Evolutionary conservation across 805 yeast species (phyloP), one percentile per base, ranked within the genome.

Genomic region (Nakazawaea ernobii): DNA sequence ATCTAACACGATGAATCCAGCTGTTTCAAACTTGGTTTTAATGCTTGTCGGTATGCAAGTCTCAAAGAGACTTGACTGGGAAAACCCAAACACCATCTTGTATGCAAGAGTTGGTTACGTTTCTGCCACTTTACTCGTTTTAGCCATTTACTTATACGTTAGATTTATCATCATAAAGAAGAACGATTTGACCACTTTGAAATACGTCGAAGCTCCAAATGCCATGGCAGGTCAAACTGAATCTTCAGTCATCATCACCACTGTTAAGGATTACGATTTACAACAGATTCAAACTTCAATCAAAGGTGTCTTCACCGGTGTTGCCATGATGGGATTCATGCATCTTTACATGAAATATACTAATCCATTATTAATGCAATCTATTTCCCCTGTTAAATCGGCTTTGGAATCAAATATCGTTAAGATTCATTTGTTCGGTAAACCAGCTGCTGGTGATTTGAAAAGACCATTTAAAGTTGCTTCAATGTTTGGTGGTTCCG

Each of bases 301-400:
- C 68, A 89, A 86, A 70, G 80, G 95, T 54, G 79, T 89, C 56
- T 82, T 84, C 75, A 86, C 95, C 53, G 86, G 95, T 54, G 64
- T 91, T 57, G 97, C 95, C 59, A 89, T 94, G 96, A 91, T 94
- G 91, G 95, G 85, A 26, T 86, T 92, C 82, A 91, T 92, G 98
- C 99, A 94, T 70, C 62, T 94, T 53, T 92, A 92, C 81, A 81
- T 94, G 95, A 86, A 89, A 70, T 94, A 89, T 77, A 90, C 97
- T 67, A 90, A 94, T 71, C 99, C 99, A 51, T 79, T 94, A 65
- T 82, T 94, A 57, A 86, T 92, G 90, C 98, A 94, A 74, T 82
- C 91, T 54, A 79, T 94, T 58, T 79, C 95, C 45, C 92, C 97
- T 45, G 72, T 94, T 59, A 94, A 94, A 79, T 73, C 86, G 57